phyloP scores from a whole-genome alignment of 257 asterid species.

The Gentiana straminea region DNA sequence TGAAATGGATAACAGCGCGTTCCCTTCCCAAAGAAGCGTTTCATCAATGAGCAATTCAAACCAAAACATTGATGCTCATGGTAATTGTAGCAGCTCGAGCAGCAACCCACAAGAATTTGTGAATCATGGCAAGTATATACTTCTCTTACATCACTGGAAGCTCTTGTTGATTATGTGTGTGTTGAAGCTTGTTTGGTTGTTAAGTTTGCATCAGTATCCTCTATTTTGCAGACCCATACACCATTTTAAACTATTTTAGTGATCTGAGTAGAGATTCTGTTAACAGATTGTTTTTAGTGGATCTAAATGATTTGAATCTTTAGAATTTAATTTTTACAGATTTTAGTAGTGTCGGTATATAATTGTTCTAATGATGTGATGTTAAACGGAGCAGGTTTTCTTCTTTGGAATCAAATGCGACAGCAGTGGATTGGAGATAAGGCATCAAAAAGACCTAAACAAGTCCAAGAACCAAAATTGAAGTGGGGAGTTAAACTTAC shows the following conservation, averaged over 20 bases:
- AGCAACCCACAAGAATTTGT: slow-evolving; percentile 59
- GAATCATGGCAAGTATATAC: slow-evolving; percentile 60
- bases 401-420: slow-evolving; percentile 85
- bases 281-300: no score
- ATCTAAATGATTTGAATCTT: no score
- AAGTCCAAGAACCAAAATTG: slow-evolving; percentile 47
- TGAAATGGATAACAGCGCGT: slow-evolving; percentile 76
- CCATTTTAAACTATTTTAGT: no score
- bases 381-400: slow-evolving; percentile 40
- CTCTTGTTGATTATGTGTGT: neutral
- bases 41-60: slow-evolving; percentile 77
- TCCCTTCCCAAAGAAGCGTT: slow-evolving; percentile 73
- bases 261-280: no score
- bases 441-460: slow-evolving; percentile 28
- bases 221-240: no score
- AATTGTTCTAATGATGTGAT: no score
- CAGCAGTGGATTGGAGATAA: slow-evolving; percentile 77
- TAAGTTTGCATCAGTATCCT: no score
- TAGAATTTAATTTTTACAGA: no score
- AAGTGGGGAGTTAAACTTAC: slow-evolving; percentile 25
- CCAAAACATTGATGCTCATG: slow-evolving; percentile 48
- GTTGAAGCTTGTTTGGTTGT: no score
- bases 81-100: slow-evolving; percentile 51
- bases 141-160: neutral
- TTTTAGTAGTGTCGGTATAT: no score